These are phyloP conservation scores for Vitis cinerea DNA, from an alignment of 164 flowering plant genomes.

Conservation along the genomic window DNA sequence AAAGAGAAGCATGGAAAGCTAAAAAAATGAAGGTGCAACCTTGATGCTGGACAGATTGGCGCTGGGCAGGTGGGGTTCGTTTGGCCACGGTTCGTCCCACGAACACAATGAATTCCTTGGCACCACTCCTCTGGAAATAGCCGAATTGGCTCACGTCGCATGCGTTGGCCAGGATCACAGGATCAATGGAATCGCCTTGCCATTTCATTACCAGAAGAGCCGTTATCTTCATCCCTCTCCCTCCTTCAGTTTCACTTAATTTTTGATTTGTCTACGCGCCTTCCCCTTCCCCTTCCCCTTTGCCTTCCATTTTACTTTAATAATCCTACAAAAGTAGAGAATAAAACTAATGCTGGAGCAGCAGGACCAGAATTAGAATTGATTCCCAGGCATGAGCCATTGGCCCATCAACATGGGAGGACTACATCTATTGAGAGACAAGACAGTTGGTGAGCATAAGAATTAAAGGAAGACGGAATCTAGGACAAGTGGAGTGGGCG, in stretches of 20 bases:
- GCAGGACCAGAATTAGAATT: too few relatives aligned
- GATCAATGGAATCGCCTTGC: constrained; percentile 42
- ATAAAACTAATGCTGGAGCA: too few relatives aligned
- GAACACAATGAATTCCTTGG: constrained; percentile 63
- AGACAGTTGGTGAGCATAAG: too few relatives aligned
- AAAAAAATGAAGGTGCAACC: constrained; percentile 27
- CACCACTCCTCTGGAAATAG: constrained; percentile 61
- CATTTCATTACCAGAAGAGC: constrained; percentile 53
- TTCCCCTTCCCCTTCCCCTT: too few relatives aligned
- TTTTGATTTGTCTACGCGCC: too few relatives aligned
- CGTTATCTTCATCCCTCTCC: constrained; percentile 66
- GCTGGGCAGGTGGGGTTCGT: constrained; percentile 58
- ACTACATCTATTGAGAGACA: too few relatives aligned
- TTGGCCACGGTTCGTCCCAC: constrained; percentile 69
- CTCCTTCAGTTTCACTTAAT: not conserved
- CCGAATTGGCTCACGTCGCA: constrained; percentile 65
- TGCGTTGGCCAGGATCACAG: constrained; percentile 57
- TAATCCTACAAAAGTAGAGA: too few relatives aligned
- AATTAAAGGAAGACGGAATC: too few relatives aligned
- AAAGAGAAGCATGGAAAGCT: not conserved
- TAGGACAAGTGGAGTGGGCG: too few relatives aligned
- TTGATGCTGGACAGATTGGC: constrained; percentile 74
- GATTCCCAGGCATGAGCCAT: too few relatives aligned
- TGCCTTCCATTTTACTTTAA: too few relatives aligned
- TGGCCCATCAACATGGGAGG: too few relatives aligned